phyloP scores from a whole-genome alignment of 2,329 filamentous ascomycete genomes.

The Fusarium fujikuroi region DNA sequence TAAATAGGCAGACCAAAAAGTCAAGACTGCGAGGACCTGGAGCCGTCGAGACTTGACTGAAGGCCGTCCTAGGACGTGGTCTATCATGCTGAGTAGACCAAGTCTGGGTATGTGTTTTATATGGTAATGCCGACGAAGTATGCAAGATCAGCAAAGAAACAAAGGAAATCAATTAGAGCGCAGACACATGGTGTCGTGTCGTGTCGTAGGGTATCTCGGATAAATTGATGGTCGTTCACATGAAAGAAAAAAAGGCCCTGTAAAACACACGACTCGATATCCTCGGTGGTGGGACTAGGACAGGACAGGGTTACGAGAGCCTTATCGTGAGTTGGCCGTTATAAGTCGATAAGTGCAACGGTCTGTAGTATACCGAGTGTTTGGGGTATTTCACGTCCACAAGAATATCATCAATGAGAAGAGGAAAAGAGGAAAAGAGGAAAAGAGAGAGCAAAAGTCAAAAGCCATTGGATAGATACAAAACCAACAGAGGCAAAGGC shows the following conservation, averaged over 20 bases:
- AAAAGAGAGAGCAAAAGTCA: neutral
- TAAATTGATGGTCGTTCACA: conserved; percentile 39
- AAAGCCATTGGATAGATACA: neutral
- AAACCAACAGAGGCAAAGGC: neutral
- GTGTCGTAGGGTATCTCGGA: conserved; percentile 4
- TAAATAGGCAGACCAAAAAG: conserved; percentile 91
- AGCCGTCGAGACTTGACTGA: conserved; percentile 92
- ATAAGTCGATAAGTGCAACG: conserved; percentile 10
- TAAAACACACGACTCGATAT: conserved; percentile 21
- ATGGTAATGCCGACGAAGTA: neutral
- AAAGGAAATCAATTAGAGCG: conserved; percentile 20
- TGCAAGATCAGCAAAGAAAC: conserved; percentile 3
- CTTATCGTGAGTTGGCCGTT: conserved; percentile 14
- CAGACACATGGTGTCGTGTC: conserved; percentile 32
- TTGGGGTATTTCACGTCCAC: neutral
- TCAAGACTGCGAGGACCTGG: conserved; percentile 89
- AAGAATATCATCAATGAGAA: neutral
- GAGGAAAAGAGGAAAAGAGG: neutral
- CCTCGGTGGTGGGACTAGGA: conserved; percentile 31
- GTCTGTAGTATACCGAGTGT: neutral
- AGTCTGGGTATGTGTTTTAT: neutral
- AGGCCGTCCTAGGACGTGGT: conserved; percentile 91
- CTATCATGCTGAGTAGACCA: conserved; percentile 63
- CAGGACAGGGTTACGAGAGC: conserved; percentile 14
- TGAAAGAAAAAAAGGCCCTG: conserved; percentile 28